Base-by-base conservation (phyloP, 1,284 basidiomycete species). In the Taiwanofungus camphoratus region DNA sequence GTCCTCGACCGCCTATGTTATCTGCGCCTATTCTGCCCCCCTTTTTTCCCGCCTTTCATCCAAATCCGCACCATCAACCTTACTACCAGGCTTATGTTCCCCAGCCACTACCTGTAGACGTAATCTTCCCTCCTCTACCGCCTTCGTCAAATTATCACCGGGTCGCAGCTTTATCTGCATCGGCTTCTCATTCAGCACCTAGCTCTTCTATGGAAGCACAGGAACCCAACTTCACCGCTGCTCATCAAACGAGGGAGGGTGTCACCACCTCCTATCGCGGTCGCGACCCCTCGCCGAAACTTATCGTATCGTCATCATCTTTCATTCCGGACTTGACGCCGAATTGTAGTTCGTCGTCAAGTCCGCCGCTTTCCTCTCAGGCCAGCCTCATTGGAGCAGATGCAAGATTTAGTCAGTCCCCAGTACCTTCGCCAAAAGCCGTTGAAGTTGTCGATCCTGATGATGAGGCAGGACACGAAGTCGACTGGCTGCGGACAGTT, bases 41-140 rank as follows among this genome's bases (percentile, higher is more conserved):
- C 5, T 64, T 76, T 41, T 82, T 82, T 52, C 74, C 72, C 18
- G 66, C 69, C 7, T 68, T 68, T 2, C 73, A 74, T 9, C 69
- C 77, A n/a, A 76, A 77, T 9, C 65, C 73, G 11, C 79, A 85
- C 48, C 80, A 82, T 49, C 81, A 86, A 52, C 74, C 81, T 0
- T 85, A 85, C 58, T 82, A 82, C 56, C 72, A 79, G 44, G 74
- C 70, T 38, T 79, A 76, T 45, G 48, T 52, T 13, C 62, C 57
- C 40, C 72, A 67, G 34, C 59, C 65, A 20, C 60, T 74, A 13
- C 73, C 76, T 2, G 70, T 76, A 1, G 82, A 82, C 19, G 67
- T 83, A 15, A 74, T 87, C 31, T 87, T 87, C 60, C 84, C 84
- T 33, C 80, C 82, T 1, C 61, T 87, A 3, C 74, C 74, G 2